A percentile compares a stretch with the other conserved stretches of the same genome.
Evolutionary conservation across 2,329 filamentous ascomycete genomes (phyloP).

Genomic region (Furcasterigmium furcatum): DNA sequence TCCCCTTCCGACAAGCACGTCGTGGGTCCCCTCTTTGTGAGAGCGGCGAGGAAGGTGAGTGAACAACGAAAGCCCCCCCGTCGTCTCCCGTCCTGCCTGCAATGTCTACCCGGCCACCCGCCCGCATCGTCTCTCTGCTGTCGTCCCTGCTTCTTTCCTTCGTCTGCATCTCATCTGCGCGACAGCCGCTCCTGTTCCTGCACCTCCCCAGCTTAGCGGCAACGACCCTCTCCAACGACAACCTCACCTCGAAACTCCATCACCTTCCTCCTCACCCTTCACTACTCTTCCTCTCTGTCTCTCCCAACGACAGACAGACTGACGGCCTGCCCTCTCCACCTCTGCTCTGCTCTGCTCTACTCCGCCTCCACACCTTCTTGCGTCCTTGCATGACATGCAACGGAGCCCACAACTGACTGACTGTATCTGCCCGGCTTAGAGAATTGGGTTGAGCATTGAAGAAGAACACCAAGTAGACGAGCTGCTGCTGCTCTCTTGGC

Average conservation of each 20-base stretch:
- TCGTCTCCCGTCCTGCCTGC: background rate
- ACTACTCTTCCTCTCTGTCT: slow-evolving; percentile 3
- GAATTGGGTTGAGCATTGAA: too few relatives aligned
- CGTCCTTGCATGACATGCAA: too few relatives aligned
- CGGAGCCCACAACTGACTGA: too few relatives aligned
- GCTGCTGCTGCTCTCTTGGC: too few relatives aligned
- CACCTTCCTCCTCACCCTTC: slow-evolving; percentile 2
- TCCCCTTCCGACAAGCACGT: slow-evolving; percentile 7
- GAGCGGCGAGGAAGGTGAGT: slow-evolving; percentile 16
- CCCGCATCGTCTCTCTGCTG: slow-evolving; percentile 7
- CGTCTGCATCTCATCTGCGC: background rate
- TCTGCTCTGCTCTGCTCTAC: slow-evolving; percentile 4
- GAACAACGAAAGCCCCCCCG: too few relatives aligned
- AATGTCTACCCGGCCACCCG: slow-evolving; percentile 8
- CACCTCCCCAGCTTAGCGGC: slow-evolving; percentile 1
- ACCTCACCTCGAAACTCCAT: background rate
- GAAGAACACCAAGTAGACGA: too few relatives aligned
- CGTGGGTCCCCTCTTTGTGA: slow-evolving; percentile 5
- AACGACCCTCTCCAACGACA: slow-evolving; percentile 1
- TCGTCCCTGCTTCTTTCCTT: slow-evolving; percentile 4
- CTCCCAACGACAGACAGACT: too few relatives aligned
- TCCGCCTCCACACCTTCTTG: too few relatives aligned
- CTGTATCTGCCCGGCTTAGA: too few relatives aligned
- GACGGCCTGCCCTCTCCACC: slow-evolving; percentile 1
- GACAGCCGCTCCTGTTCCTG: background rate